A percentile compares a stretch with the other conserved stretches of the same genome.
Evolutionary conservation across 2,329 filamentous ascomycete species (phyloP).

Genomic region (Cladosporium sp.): DNA sequence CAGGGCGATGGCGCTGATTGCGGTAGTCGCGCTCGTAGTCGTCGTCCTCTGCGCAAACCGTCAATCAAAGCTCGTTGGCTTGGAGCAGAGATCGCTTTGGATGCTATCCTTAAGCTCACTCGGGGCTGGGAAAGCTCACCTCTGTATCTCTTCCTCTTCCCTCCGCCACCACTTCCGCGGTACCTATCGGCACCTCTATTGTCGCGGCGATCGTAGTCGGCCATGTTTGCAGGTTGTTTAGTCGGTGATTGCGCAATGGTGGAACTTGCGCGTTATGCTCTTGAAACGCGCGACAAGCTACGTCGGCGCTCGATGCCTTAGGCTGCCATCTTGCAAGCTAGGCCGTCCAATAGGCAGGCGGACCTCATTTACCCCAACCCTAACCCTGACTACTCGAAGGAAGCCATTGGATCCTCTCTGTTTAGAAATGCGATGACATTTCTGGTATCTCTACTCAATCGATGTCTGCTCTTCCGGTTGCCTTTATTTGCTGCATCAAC

Average conservation of each 20-base stretch:
- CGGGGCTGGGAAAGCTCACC: neutral
- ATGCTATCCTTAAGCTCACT: neutral
- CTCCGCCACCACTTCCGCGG: neutral
- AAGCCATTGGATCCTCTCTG: too few species aligned
- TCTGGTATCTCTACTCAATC: too few species aligned
- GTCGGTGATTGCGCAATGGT: neutral
- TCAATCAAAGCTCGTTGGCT: neutral
- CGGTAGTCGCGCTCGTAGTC: slow-evolving; percentile 70
- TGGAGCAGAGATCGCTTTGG: too few species aligned
- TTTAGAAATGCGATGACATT: too few species aligned
- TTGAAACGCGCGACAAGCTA: too few species aligned
- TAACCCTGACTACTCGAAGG: neutral
- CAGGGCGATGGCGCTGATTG: slow-evolving; percentile 65
- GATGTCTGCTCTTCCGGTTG: too few species aligned
- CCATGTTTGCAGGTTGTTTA: neutral
- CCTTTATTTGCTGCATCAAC: too few species aligned
- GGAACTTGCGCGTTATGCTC: neutral
- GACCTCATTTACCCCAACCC: neutral
- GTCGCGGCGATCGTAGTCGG: slow-evolving; percentile 11
- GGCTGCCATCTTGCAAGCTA: too few species aligned
- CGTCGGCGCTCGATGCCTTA: too few species aligned
- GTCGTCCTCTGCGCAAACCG: slow-evolving; percentile 57
- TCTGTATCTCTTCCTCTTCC: slow-evolving; percentile 7
- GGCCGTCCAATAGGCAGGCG: neutral
- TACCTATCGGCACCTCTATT: neutral